Evolutionary conservation across 768 basidiomycete genomes (phyloP).

Genomic region (Sutorius australiensis): DNA sequence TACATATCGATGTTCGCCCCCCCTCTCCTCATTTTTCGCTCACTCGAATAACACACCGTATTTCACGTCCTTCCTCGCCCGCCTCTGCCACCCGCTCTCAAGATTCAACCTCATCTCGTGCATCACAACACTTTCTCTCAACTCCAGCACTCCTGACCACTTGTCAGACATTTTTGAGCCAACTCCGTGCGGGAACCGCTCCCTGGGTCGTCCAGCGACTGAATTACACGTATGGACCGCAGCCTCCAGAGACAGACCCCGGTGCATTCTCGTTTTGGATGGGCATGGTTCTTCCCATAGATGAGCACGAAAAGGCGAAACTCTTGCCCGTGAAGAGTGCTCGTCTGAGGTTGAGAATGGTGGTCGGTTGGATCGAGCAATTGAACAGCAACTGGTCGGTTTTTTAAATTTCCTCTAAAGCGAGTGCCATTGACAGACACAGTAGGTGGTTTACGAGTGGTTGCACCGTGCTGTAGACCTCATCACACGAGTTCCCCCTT

Average conservation of each 20-base stretch:
- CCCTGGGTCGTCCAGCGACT: conserved; percentile 94
- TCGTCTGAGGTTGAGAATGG: conserved; percentile 73
- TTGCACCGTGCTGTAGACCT: conserved; percentile 51
- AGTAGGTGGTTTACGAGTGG: conserved; percentile 75
- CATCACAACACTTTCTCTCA: conserved; percentile 15
- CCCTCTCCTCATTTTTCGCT: conserved; percentile 13
- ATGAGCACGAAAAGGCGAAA: conserved; percentile 85
- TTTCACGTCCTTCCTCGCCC: conserved; percentile 9
- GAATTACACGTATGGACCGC: conserved; percentile 70
- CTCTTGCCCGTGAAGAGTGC: conserved; percentile 78
- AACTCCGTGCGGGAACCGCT: conserved; percentile 65
- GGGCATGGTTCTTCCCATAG: conserved; percentile 84
- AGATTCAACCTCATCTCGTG: not conserved
- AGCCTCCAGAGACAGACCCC: conserved; percentile 60
- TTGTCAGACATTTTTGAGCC: conserved; percentile 59
- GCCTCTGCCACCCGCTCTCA: not conserved
- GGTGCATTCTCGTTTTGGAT: conserved; percentile 85
- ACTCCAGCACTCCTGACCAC: conserved; percentile 40
- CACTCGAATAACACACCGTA: conserved; percentile 13
- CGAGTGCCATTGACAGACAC: conserved; percentile 16
- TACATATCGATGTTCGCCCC: not conserved
- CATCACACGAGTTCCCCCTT: not conserved
- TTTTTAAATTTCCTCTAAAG: conserved; percentile 7
- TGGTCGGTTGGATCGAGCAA: conserved; percentile 94
- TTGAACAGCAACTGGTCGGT: conserved; percentile 54